Evolutionary conservation across 2,329 filamentous ascomycete genomes (phyloP).

Genomic region (Lojkania enalia): DNA sequence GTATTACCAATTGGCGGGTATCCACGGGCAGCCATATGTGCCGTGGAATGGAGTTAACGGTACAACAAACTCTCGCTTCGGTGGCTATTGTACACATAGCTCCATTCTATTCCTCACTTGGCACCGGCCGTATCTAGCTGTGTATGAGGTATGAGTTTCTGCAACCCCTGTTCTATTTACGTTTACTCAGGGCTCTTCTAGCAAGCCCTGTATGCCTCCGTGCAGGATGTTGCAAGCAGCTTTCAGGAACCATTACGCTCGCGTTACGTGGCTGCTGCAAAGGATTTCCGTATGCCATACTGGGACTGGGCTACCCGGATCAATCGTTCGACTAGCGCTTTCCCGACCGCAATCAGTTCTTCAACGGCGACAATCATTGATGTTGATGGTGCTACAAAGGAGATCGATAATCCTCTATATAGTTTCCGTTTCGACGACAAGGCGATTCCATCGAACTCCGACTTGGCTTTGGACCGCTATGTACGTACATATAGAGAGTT

Average conservation of each 20-base stretch:
- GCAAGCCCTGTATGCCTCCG: conserved; percentile 34
- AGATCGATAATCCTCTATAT: conserved; percentile 36
- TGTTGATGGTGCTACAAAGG: conserved; percentile 16
- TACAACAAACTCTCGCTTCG: conserved; percentile 33
- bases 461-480: conserved; percentile 8
- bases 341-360: conserved; percentile 31
- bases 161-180: conserved; percentile 66
- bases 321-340: conserved; percentile 18
- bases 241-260: conserved; percentile 20
- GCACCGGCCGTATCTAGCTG: conserved; percentile 78
- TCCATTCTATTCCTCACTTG: conserved; percentile 80
- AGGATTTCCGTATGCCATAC: conserved; percentile 39
- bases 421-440: conserved; percentile 28
- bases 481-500: conserved; percentile 2
- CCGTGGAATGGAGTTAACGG: conserved; percentile 37
- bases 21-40: conserved; percentile 40
- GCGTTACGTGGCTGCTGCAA: conserved; percentile 30
- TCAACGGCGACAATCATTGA: conserved; percentile 20
- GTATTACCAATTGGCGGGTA: conserved; percentile 78
- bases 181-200: conserved; percentile 8
- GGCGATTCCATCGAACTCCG: conserved; percentile 8
- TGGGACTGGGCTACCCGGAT: conserved; percentile 37
- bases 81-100: conserved; percentile 76
- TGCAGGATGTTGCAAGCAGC: conserved; percentile 22
- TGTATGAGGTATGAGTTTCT: conserved; percentile 61